These are phyloP conservation scores for Lactifluus subvellereus DNA, from an alignment of 768 basidiomycete genomes.

Conservation along the genomic window DNA sequence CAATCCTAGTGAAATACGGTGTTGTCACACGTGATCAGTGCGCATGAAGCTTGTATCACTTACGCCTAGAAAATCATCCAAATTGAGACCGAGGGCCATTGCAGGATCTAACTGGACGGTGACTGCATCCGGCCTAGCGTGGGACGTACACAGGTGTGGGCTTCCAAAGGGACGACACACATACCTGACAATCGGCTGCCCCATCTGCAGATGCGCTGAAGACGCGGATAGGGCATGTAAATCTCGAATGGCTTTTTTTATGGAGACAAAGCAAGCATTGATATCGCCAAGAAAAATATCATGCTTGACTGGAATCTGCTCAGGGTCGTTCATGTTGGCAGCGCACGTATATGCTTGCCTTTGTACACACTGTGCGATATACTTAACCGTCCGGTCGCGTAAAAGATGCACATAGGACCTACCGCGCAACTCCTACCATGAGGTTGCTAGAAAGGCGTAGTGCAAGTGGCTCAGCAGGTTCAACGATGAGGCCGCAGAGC, in stretches of 20 bases:
- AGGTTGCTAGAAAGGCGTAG: conserved; percentile 82
- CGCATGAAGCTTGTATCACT: conserved; percentile 1
- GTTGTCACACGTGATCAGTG: background rate
- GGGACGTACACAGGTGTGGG: conserved; percentile 1
- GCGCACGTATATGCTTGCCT: conserved; percentile 31
- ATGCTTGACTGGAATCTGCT: conserved; percentile 57
- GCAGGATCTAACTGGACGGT: conserved; percentile 30
- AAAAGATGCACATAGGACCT: conserved; percentile 26
- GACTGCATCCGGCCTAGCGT: conserved; percentile 31
- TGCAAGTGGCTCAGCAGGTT: conserved; percentile 83
- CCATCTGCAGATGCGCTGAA: conserved; percentile 62
- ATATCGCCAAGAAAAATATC: conserved; percentile 81
- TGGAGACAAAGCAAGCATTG: conserved; percentile 62
- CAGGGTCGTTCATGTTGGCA: background rate
- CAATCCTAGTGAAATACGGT: conserved; percentile 12
- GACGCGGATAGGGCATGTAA: conserved; percentile 41
- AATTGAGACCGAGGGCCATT: conserved; percentile 26
- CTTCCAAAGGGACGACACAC: conserved; percentile 21
- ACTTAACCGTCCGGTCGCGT: background rate
- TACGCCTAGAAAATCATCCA: conserved; percentile 25
- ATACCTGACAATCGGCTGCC: conserved; percentile 59
- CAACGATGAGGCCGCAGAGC: conserved; percentile 72
- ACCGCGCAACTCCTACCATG: conserved; percentile 88
- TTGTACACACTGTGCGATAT: conserved; percentile 40
- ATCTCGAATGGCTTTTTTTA: conserved; percentile 76